Evolutionary conservation across 75 land plant species (phyloP), one percentile per base, ranked within the genome.

Genomic region (Larix kaempferi): DNA sequence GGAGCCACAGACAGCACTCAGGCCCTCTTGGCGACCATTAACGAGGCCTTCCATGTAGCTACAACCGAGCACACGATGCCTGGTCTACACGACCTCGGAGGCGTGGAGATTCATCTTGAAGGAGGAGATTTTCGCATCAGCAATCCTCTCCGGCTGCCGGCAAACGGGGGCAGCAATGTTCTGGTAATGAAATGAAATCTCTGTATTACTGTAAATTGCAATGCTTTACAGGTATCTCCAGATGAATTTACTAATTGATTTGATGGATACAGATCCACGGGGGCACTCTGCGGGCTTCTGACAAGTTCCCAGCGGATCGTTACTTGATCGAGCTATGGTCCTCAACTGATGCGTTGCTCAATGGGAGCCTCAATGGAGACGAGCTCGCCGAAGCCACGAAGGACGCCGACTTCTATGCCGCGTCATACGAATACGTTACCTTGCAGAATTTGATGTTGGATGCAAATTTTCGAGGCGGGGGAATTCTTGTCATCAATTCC

Each of bases 361-460:
- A 77, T 44, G n/a, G 23, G 56, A 15, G 39, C 76, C 13, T 63
- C 39, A 8, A 8, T 41, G n/a, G 52, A 0, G 72, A n/a, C 0
- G 52, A 69, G 44, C 49, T 69, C 11, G 8, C 10, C 1, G 21
- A 2, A 10, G 72, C 49, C 52, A 10, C 37, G 21, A 29, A 63
- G 25, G 13, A 52, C 55, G 8, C 8, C 65, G 37, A 54, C 7
- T 77, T 21, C 25, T 80, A 56, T 22, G 71, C 25, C 15, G 54
- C 77, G 58, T 71, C 79, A 56, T 92, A 74, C 71, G 95, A 95
- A 57, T 81, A 82, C 84, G 80, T 95, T 27, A 86, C 87, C 26
- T 75, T 95, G 35, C 77, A 81, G 19, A 91, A 95, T 83, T 83
- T 95, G 0, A 57, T 92, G 65, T 44, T 95, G 63, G 98, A 95